Conservation (phyloP, 805 yeast species). For the Zygosaccharomyces siamensis region DNA sequence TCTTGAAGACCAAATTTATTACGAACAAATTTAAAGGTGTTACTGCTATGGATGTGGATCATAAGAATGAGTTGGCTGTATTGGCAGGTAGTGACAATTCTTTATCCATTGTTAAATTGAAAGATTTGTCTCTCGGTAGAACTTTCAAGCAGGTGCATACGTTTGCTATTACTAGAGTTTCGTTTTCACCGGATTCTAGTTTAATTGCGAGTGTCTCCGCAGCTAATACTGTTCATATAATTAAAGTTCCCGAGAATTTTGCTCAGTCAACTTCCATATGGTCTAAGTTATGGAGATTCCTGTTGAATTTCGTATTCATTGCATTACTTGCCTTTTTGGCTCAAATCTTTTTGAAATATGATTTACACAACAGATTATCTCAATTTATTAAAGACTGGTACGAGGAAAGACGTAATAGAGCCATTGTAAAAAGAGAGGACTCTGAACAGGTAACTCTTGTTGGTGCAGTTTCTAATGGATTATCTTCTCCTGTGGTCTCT, state of each 20-base stretch:
- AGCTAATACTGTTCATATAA: slow-evolving; percentile 63
- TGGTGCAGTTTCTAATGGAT: neutral
- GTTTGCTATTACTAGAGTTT: slow-evolving; percentile 71
- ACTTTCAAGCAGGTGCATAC: slow-evolving; percentile 59
- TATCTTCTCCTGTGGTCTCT: neutral
- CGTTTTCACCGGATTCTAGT: slow-evolving; percentile 64
- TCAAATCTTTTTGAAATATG: slow-evolving; percentile 24
- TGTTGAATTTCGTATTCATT: slow-evolving; percentile 26
- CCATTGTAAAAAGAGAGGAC: slow-evolving; percentile 14
- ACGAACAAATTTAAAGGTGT: slow-evolving; percentile 47
- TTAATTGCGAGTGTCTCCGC: slow-evolving; percentile 71
- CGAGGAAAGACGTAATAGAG: slow-evolving; percentile 15
- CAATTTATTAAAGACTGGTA: slow-evolving; percentile 18
- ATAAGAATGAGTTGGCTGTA: slow-evolving; percentile 36
- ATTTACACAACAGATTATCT: slow-evolving; percentile 22
- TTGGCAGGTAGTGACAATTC: slow-evolving; percentile 56
- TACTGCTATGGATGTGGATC: slow-evolving; percentile 45
- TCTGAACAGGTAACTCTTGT: slow-evolving; percentile 20
- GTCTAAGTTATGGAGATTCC: slow-evolving; percentile 21
- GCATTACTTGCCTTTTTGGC: slow-evolving; percentile 24
- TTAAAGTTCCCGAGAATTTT: slow-evolving; percentile 51
- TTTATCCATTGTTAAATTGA: slow-evolving; percentile 49
- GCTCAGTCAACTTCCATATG: slow-evolving; percentile 32
- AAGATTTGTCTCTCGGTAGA: slow-evolving; percentile 48
- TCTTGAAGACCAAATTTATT: slow-evolving; percentile 23